Evolutionary conservation across 1,139 yeast species (phyloP).

Genomic region (Yamadazyma conglobata): DNA sequence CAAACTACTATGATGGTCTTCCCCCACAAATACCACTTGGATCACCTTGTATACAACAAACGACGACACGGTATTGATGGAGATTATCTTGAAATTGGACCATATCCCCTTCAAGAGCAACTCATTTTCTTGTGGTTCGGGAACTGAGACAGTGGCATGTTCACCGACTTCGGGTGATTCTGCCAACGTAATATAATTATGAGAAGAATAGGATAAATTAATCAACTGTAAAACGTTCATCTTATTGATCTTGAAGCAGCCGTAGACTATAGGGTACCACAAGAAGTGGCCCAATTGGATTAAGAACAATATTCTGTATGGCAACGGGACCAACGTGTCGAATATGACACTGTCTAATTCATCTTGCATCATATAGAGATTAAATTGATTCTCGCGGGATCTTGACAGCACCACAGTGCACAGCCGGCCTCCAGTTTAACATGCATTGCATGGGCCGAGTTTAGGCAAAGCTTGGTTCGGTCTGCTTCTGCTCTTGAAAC

Average conservation of each 20-base stretch:
- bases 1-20: conserved; percentile 12
- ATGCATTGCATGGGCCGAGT: too few species aligned
- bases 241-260: conserved; percentile 19
- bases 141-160: conserved; percentile 27
- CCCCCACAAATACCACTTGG: conserved; percentile 14
- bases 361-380: conserved; percentile 10
- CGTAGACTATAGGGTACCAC: conserved; percentile 32
- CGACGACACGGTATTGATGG: conserved; percentile 21
- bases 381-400: too few species aligned
- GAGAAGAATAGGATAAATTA: conserved; percentile 36
- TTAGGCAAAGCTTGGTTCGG: too few species aligned
- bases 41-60: conserved; percentile 22
- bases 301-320: conserved; percentile 33
- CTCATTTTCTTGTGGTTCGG: conserved; percentile 31
- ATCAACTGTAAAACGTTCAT: conserved; percentile 37
- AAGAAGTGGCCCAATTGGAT: conserved; percentile 31
- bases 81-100: conserved; percentile 21
- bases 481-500: too few species aligned
- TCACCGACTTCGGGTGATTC: conserved; percentile 28
- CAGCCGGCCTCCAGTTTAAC: too few species aligned
- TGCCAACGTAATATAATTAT: conserved; percentile 33
- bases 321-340: conserved; percentile 33
- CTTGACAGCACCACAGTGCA: too few species aligned
- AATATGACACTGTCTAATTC: conserved; percentile 17
- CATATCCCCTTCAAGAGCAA: conserved; percentile 34